Conservation (phyloP, 2,329 filamentous ascomycete species). For the Sclerotinia glacialis region DNA sequence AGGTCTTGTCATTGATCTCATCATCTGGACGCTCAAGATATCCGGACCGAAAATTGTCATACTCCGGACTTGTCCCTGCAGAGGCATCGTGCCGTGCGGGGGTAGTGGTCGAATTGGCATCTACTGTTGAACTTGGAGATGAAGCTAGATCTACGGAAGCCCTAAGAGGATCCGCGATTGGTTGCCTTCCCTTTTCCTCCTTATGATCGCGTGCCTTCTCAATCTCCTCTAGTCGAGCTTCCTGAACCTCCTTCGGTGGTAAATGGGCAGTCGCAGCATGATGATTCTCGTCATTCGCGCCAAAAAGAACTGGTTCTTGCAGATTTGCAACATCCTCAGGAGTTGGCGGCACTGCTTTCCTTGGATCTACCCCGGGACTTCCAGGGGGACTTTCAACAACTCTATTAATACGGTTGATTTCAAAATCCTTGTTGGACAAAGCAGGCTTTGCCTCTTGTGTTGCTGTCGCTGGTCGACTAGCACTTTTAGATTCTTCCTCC, state of each 20-base stretch:
- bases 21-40: constrained; percentile 48
- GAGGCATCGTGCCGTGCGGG: constrained; percentile 66
- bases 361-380: constrained; percentile 38
- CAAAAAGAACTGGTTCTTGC: constrained; percentile 32
- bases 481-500: constrained; percentile 31
- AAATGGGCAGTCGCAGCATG: constrained; percentile 44
- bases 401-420: constrained; percentile 33
- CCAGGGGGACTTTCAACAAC: constrained; percentile 35
- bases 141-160: constrained; percentile 48
- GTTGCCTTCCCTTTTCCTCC: constrained; percentile 37
- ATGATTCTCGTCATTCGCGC: constrained; percentile 32
- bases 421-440: constrained; percentile 27
- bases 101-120: constrained; percentile 69
- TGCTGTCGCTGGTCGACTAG: constrained; percentile 24
- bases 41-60: constrained; percentile 58
- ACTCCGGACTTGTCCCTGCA: constrained; percentile 71
- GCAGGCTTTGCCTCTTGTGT: constrained; percentile 19
- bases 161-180: constrained; percentile 41
- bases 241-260: constrained; percentile 50
- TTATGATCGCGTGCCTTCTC: constrained; percentile 40
- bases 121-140: constrained; percentile 63
- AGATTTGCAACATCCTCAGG: constrained; percentile 40
- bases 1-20: constrained; percentile 45
- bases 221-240: constrained; percentile 42
- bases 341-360: constrained; percentile 37